Conservation (phyloP, 495 filamentous ascomycete genomes). For the Amniculicola lignicola region DNA sequence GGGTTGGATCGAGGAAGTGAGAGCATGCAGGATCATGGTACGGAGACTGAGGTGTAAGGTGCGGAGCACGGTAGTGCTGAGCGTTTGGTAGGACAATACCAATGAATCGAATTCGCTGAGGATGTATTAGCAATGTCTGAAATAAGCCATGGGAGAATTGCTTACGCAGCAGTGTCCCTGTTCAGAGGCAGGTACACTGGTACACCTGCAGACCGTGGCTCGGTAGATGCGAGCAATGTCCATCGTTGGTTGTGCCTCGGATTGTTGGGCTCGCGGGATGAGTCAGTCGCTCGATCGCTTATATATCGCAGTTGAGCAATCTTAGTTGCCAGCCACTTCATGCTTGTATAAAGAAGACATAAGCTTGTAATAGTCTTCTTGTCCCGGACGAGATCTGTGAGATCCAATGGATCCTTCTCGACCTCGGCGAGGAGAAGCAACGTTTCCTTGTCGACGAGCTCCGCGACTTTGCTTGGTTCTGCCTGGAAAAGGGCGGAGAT, state of each 20-base stretch:
- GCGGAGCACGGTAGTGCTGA: slow-evolving; percentile 71
- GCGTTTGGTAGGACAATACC: slow-evolving; percentile 70
- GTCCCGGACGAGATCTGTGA: slow-evolving; percentile 83
- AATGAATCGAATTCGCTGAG: slow-evolving; percentile 79
- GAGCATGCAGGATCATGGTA: slow-evolving; percentile 67
- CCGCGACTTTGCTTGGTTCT: slow-evolving; percentile 35
- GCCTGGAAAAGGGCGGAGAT: slow-evolving; percentile 61
- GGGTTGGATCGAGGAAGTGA: slow-evolving; percentile 27
- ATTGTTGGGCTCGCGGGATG: slow-evolving; percentile 43
- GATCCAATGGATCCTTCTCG: slow-evolving; percentile 60
- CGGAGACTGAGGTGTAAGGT: slow-evolving; percentile 86
- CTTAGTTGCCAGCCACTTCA: slow-evolving; percentile 92
- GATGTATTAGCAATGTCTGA: background rate
- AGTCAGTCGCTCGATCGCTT: slow-evolving; percentile 47
- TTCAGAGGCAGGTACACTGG: slow-evolving; percentile 88
- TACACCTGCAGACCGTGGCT: slow-evolving; percentile 53
- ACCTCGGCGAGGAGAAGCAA: slow-evolving; percentile 62
- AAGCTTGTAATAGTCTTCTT: slow-evolving; percentile 77
- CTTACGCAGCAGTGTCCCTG: slow-evolving; percentile 71
- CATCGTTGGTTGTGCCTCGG: slow-evolving; percentile 60
- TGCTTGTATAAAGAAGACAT: slow-evolving; percentile 89
- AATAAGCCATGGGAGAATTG: slow-evolving; percentile 12
- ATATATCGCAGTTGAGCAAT: slow-evolving; percentile 73
- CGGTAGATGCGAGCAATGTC: slow-evolving; percentile 66
- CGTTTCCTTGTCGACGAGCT: slow-evolving; percentile 54